phyloP scores from a whole-genome alignment of 805 yeast species.

The Wickerhamomyces pijperi region DNA sequence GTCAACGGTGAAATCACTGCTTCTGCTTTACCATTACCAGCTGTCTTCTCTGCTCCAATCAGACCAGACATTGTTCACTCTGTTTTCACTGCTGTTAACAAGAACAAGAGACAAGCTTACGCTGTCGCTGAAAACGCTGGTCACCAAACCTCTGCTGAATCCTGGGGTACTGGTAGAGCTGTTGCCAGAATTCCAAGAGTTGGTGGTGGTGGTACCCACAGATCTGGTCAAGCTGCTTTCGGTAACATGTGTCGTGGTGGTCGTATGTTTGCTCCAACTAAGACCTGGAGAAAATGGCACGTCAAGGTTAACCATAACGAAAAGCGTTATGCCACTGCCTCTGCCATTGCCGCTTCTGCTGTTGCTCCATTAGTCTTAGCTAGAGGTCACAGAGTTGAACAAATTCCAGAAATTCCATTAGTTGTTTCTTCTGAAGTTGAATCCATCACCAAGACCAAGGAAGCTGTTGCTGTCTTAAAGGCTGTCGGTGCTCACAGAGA shows the following conservation, averaged over 20 bases:
- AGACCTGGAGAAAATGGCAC: constrained; percentile 99
- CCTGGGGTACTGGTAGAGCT: constrained; percentile 99
- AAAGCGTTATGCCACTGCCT: constrained; percentile 99
- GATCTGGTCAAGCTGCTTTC: constrained; percentile 99
- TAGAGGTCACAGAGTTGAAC: constrained; percentile 99
- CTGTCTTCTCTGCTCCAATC: constrained; percentile 99
- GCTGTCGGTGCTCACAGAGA: constrained; percentile 98
- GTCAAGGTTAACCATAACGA: constrained; percentile 99
- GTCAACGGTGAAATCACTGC: constrained; percentile 79
- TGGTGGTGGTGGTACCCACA: constrained; percentile 99
- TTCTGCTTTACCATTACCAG: constrained; percentile 86
- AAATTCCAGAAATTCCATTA: constrained; percentile 95
- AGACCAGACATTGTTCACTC: constrained; percentile 99
- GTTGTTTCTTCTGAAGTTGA: constrained; percentile 92
- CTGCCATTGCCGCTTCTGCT: constrained; percentile 98
- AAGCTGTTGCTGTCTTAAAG: constrained; percentile 95
- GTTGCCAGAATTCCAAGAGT: constrained; percentile 99
- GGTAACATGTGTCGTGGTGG: constrained; percentile 99
- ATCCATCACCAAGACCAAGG: constrained; percentile 93
- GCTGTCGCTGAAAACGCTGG: constrained; percentile 99
- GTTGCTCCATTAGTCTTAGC: constrained; percentile 97
- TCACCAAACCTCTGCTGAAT: constrained; percentile 99
- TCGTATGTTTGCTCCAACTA: constrained; percentile 99
- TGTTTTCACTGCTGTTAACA: constrained; percentile 96
- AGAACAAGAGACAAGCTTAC: constrained; percentile 99